Conservation (phyloP, 345 rosid genomes). For the Clausena lansium region DNA sequence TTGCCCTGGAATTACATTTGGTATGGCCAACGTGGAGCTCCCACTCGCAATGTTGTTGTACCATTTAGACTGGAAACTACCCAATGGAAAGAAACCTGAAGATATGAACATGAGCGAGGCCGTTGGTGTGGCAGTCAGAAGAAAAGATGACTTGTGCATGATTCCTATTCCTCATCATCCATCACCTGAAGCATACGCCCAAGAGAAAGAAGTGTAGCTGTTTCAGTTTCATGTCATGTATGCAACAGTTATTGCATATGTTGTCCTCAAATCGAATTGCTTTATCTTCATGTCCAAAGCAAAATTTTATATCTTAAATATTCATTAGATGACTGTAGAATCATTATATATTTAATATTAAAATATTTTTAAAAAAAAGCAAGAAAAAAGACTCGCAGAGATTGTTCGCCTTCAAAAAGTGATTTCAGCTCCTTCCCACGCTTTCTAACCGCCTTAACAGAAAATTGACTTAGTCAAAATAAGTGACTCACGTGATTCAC, state of each 20-base stretch:
- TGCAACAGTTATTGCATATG: neutral
- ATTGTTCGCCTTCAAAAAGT: too few species aligned
- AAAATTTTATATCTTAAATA: too few species aligned
- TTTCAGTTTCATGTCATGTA: neutral
- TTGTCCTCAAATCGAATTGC: neutral
- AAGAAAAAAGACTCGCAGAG: too few species aligned
- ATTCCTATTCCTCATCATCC: constrained; percentile 10
- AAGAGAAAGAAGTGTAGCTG: neutral
- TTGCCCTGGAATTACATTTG: constrained; percentile 22
- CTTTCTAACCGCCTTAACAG: too few species aligned
- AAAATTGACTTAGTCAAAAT: too few species aligned
- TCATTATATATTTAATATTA: neutral
- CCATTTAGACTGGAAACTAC: constrained; percentile 34
- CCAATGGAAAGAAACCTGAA: constrained; percentile 19
- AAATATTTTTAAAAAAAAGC: too few species aligned
- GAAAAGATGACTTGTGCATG: constrained; percentile 19
- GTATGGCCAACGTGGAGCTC: constrained; percentile 15
- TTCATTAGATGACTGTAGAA: too few species aligned
- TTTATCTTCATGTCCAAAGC: neutral
- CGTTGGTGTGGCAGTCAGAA: constrained; percentile 12
- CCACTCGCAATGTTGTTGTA: constrained; percentile 27
- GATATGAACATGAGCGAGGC: constrained; percentile 31
- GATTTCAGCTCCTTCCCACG: too few species aligned
- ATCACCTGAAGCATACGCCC: neutral
- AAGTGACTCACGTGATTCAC: too few species aligned